Evolutionary conservation across 768 basidiomycete species (phyloP).

Genomic region (Leccinum imitatum): DNA sequence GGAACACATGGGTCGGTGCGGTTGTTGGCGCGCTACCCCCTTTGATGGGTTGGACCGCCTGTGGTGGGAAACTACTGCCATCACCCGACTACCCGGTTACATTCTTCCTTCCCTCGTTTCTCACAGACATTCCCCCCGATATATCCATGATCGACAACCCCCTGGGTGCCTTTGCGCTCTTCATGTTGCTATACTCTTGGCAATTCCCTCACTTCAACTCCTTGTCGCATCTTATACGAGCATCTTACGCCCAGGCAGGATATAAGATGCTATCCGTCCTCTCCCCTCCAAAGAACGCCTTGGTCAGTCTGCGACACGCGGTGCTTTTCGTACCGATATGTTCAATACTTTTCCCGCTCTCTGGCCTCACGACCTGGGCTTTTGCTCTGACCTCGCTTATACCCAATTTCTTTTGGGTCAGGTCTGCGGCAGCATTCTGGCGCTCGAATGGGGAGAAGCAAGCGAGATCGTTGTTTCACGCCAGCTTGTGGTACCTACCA

Average conservation of each 20-base stretch:
- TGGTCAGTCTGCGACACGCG: slow-evolving; percentile 84
- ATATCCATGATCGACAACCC: slow-evolving; percentile 70
- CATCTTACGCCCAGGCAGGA: slow-evolving; percentile 88
- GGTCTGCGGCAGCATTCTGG: slow-evolving; percentile 78
- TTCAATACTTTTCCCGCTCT: slow-evolving; percentile 77
- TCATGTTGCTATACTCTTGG: slow-evolving; percentile 90
- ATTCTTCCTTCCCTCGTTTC: slow-evolving; percentile 61
- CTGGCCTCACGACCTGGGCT: slow-evolving; percentile 89
- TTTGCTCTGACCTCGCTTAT: slow-evolving; percentile 77
- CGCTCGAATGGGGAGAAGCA: slow-evolving; percentile 67
- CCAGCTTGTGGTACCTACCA: slow-evolving; percentile 88
- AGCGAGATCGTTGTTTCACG: slow-evolving; percentile 75
- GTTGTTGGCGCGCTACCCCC: slow-evolving; percentile 93
- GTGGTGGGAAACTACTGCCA: slow-evolving; percentile 76
- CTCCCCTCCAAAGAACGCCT: slow-evolving; percentile 73
- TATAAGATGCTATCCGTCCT: slow-evolving; percentile 91
- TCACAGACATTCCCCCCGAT: slow-evolving; percentile 43
- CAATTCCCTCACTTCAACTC: slow-evolving; percentile 99
- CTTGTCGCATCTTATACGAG: slow-evolving; percentile 83
- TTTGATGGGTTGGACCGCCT: slow-evolving; percentile 98
- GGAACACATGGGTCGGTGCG: slow-evolving; percentile 94
- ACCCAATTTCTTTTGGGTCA: slow-evolving; percentile 70
- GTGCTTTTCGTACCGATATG: slow-evolving; percentile 75
- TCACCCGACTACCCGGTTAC: slow-evolving; percentile 56
- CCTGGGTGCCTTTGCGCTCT: slow-evolving; percentile 76